Percentiles rank a stretch among this genome's conserved stretches.
Conservation (phyloP, 2,329 filamentous ascomycete species). For the Alternaria angustiovoidea region DNA sequence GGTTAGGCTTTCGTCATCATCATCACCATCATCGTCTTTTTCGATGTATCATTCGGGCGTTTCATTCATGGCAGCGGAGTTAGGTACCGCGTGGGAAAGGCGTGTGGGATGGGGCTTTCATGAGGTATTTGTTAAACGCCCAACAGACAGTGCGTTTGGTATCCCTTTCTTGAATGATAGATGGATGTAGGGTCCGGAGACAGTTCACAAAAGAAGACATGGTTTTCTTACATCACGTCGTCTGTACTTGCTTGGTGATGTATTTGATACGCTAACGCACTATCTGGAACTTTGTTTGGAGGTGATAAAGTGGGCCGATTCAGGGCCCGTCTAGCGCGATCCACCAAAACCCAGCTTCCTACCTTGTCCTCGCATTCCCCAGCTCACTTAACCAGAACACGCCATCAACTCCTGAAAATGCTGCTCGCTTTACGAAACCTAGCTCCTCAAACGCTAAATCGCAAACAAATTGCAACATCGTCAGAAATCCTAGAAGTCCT, state of each 20-base stretch:
- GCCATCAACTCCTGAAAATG: not conserved
- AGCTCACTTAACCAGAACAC: not conserved
- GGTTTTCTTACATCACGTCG: not conserved
- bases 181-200: not conserved
- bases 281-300: not conserved
- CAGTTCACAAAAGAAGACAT: not conserved
- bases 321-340: not conserved
- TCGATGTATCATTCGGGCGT: slow-evolving; percentile 14
- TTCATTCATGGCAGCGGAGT: slow-evolving; percentile 6
- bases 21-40: slow-evolving; percentile 5
- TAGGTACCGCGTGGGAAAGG: slow-evolving; percentile 1
- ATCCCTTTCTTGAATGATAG: not conserved
- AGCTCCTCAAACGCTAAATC: not conserved
- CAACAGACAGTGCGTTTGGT: not conserved
- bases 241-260: not conserved
- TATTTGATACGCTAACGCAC: not conserved
- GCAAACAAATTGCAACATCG: not conserved
- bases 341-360: not conserved
- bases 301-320: not conserved
- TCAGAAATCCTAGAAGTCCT: not conserved
- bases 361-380: not conserved
- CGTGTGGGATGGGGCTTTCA: slow-evolving; percentile 1
- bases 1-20: slow-evolving; percentile 9
- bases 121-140: not conserved
- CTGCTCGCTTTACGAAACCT: not conserved